phyloP scores from a whole-genome alignment of 2,329 filamentous ascomycete genomes.

The Lachnellula subtilissima region DNA sequence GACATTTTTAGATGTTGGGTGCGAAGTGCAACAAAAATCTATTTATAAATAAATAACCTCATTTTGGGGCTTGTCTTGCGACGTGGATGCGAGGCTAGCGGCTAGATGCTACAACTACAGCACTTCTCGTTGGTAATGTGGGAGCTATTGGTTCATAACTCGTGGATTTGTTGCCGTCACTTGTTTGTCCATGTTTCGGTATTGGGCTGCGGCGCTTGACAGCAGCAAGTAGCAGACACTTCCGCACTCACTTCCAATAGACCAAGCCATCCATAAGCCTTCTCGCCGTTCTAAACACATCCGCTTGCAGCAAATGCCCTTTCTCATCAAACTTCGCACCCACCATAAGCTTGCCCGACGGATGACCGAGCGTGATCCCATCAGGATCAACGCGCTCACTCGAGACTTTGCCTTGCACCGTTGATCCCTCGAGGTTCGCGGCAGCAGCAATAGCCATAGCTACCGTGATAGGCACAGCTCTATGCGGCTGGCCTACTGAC shows the following conservation, averaged over 20 bases:
- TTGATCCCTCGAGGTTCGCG: conserved; percentile 39
- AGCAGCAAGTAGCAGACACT: neutral
- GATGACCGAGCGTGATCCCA: conserved; percentile 40
- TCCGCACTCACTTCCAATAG: conserved; percentile 33
- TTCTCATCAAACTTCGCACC: conserved; percentile 35
- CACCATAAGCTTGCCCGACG: conserved; percentile 42
- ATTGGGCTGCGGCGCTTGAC: too few species aligned
- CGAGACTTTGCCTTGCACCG: conserved; percentile 31
- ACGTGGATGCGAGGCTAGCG: too few species aligned
- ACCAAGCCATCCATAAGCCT: conserved; percentile 43
- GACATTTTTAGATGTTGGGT: neutral
- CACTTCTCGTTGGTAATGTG: too few species aligned
- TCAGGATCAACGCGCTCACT: conserved; percentile 25
- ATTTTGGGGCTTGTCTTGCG: neutral
- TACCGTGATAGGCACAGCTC: conserved; percentile 51
- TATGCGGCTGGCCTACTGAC: conserved; percentile 53
- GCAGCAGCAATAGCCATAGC: conserved; percentile 46
- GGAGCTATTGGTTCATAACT: neutral
- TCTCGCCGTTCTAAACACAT: conserved; percentile 44
- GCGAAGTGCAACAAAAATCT: conserved; percentile 1
- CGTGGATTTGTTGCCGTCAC: neutral
- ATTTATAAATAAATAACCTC: neutral
- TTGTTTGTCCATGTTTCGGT: too few species aligned
- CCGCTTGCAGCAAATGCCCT: conserved; percentile 35
- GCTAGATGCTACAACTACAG: too few species aligned